A percentile compares a stretch with the other conserved stretches of the same genome.
These are phyloP conservation scores for Penicillium rolfsii DNA, from an alignment of 2,329 filamentous ascomycete species.

Conservation along the genomic window DNA sequence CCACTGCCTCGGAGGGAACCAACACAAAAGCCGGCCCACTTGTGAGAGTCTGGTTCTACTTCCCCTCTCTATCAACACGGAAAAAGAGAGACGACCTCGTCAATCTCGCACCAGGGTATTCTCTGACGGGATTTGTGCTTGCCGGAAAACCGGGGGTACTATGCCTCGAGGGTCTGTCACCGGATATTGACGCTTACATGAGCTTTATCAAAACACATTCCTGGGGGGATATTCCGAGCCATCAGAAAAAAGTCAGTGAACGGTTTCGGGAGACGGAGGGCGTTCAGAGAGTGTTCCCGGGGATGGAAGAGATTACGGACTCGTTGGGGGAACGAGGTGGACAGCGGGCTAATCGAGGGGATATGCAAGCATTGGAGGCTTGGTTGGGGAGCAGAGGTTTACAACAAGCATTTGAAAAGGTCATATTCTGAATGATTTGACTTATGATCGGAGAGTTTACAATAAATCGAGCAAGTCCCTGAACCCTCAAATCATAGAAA, in stretches of 20 bases:
- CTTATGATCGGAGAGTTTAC: background rate
- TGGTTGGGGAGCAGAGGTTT: slow-evolving; percentile 34
- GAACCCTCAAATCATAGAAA: too few relatives aligned
- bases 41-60: slow-evolving; percentile 65
- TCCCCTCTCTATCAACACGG: slow-evolving; percentile 63
- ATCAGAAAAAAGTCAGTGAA: slow-evolving; percentile 67
- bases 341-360: slow-evolving; percentile 38
- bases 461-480: background rate
- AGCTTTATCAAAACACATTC: slow-evolving; percentile 65
- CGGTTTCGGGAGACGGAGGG: slow-evolving; percentile 49
- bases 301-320: slow-evolving; percentile 42
- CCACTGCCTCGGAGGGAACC: background rate
- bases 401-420: slow-evolving; percentile 37
- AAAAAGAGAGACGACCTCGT: slow-evolving; percentile 63
- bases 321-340: slow-evolving; percentile 38
- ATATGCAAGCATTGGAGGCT: slow-evolving; percentile 41
- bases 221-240: slow-evolving; percentile 64
- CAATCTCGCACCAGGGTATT: slow-evolving; percentile 55
- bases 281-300: slow-evolving; percentile 33
- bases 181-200: slow-evolving; percentile 62
- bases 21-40: slow-evolving; percentile 31
- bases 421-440: slow-evolving; percentile 33
- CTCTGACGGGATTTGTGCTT: slow-evolving; percentile 62
- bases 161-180: slow-evolving; percentile 44
- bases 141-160: slow-evolving; percentile 61